These are phyloP conservation scores for Peronosclerospora sorghi DNA, from an alignment of 352 stramenopile genomes.

Conservation along the genomic window DNA sequence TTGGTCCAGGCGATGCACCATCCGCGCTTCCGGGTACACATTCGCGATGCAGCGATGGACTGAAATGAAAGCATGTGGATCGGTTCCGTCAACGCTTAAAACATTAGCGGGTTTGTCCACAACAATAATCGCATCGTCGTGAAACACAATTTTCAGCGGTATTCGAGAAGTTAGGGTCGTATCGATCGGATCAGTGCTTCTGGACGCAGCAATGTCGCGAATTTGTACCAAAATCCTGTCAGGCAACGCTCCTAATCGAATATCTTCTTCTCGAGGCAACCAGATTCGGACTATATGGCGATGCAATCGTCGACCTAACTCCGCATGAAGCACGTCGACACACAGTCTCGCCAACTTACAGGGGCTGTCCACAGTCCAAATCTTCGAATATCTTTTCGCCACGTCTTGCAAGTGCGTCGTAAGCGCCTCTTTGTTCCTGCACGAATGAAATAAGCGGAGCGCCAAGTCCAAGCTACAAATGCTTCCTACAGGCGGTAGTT, in stretches of 20 bases:
- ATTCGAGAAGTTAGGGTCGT: constrained; percentile 9
- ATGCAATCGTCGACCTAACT: constrained; percentile 9
- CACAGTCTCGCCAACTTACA: constrained; percentile 21
- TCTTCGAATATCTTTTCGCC: constrained; percentile 7
- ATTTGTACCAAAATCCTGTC: constrained; percentile 41
- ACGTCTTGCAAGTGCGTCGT: constrained; percentile 4
- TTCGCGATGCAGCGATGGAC: constrained; percentile 32
- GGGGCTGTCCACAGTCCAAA: constrained; percentile 15
- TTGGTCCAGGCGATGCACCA: constrained; percentile 72
- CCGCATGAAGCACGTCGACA: constrained; percentile 15
- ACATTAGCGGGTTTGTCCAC: constrained; percentile 50
- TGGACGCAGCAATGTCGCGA: constrained; percentile 24
- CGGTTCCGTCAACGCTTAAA: constrained; percentile 45
- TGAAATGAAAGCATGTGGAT: constrained; percentile 22
- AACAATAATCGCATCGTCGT: constrained; percentile 41
- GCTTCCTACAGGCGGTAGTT: constrained; percentile 16
- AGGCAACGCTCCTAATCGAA: constrained; percentile 11
- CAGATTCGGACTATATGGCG: constrained; percentile 23
- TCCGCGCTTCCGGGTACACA: constrained; percentile 40
- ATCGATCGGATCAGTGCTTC: constrained; percentile 1
- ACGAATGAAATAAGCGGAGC: constrained; percentile 19
- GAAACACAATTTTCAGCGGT: constrained; percentile 32
- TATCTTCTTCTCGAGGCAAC: constrained; percentile 11
- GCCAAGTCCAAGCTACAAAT: constrained; percentile 21
- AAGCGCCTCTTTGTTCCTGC: constrained; percentile 5